Percentiles rank a stretch among this genome's conserved stretches.
These are phyloP conservation scores for Apophysomyces ossiformis DNA, from an alignment of 371 early-diverging fungal species.

Conservation along the genomic window DNA sequence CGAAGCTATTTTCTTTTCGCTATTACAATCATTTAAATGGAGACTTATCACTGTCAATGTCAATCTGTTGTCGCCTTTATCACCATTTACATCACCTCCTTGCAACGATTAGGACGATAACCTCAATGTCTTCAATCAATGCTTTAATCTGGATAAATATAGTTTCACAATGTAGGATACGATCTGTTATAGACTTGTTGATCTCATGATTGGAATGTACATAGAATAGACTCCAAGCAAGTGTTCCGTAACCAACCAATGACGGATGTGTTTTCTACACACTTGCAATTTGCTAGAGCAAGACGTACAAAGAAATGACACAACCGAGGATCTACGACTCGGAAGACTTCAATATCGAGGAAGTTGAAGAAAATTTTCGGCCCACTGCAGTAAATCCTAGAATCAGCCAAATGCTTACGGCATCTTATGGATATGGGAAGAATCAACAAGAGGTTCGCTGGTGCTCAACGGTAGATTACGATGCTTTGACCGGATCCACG, in stretches of 20 bases:
- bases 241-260: not conserved
- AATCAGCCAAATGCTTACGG: not conserved
- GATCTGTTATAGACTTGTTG: not conserved
- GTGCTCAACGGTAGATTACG: not conserved
- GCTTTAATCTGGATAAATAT: not conserved
- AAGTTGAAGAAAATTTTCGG: not conserved
- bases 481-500: conserved; percentile 8
- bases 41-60: not conserved
- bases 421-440: too few relatives aligned
- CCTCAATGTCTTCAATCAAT: not conserved
- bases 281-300: not conserved
- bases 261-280: not conserved
- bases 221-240: not conserved
- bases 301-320: not conserved
- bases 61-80: not conserved
- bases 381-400: conserved; percentile 3
- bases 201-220: not conserved
- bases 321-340: not conserved
- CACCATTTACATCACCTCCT: not conserved
- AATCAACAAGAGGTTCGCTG: not conserved
- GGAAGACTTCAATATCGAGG: not conserved
- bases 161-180: not conserved
- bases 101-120: not conserved
- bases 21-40: not conserved
- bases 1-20: not conserved